Base-by-base conservation (phyloP, 305 asterid species). In the Petunia hybrid region DNA sequence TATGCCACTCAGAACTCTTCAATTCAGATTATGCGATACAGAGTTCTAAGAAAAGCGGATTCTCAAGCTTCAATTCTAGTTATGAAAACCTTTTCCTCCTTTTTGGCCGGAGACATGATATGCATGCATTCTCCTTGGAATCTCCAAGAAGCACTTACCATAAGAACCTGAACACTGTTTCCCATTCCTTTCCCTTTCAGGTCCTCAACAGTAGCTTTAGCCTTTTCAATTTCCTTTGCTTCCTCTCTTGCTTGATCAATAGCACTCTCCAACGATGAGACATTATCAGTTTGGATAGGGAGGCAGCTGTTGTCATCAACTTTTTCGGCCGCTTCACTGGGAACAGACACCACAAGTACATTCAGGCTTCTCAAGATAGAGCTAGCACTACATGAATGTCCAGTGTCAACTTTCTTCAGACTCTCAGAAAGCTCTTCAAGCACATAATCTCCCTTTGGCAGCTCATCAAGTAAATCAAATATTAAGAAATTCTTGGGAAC, bases 371-470 rank as follows among this genome's bases (percentile, higher is more conserved):
- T 87, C n/a, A 95, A 93, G 39, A 95, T 88, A 0, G 97, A 87
- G 75, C 94, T 95, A 62, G 97, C 98, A 31, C 95, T 93, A 82
- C 99, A 91, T 3, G 94, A 94, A 78, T 90, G 91, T 48, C 84
- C 92, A 3, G 82, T 83, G 0, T 81, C 81, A 10, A 80, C 82
- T 69, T 65, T 89, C 82, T 88, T 90, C 82, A 94, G 76, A 82
- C 91, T 91, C 71, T 85, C 90, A 0, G 93, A 90, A 6, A 95
- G 92, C 89, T 91, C 94, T 53, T 88, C 87, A 2, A 95, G 85
- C 38, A 95, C 91, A 78, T 86, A 91, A 48, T 94, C 98, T 53
- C 99, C 99, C 84, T 91, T 95, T 0, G 99, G 98, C 74, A 95
- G 53, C 82, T 93, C 97, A n/a, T 92, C 92, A 22, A 91, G 86